Conservation (phyloP, 2,329 filamentous ascomycete genomes). For the Colletotrichum chlorophyti region DNA sequence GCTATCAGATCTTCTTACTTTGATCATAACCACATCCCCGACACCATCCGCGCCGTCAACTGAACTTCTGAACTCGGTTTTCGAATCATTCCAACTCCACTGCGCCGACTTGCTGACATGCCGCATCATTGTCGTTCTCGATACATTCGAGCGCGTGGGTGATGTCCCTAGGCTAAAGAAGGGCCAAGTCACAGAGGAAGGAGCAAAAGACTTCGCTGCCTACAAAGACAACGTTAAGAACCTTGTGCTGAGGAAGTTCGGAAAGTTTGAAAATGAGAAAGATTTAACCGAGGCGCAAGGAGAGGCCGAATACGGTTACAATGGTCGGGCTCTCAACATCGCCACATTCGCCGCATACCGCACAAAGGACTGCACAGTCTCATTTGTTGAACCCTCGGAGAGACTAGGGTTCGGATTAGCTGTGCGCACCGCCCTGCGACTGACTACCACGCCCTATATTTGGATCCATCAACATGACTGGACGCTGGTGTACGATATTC, state of each 20-base stretch:
- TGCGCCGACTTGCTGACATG: constrained; percentile 50
- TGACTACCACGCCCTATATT: constrained; percentile 55
- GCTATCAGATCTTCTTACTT: constrained; percentile 40
- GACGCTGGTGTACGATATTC: constrained; percentile 53
- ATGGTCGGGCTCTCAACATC: not conserved
- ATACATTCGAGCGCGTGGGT: constrained; percentile 56
- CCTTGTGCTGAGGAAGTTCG: constrained; percentile 44
- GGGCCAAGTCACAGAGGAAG: constrained; percentile 55
- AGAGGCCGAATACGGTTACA: constrained; percentile 56
- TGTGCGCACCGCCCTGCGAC: constrained; percentile 57
- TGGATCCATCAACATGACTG: constrained; percentile 67
- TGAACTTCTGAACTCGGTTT: constrained; percentile 54
- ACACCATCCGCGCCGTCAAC: constrained; percentile 61
- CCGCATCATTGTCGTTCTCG: constrained; percentile 57
- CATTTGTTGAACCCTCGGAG: constrained; percentile 54
- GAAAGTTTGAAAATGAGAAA: not conserved
- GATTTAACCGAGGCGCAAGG: constrained; percentile 29
- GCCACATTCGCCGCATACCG: constrained; percentile 40
- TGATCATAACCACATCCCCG: constrained; percentile 62
- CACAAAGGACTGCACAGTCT: constrained; percentile 44
- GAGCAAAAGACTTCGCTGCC: constrained; percentile 46
- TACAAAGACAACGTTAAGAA: constrained; percentile 57
- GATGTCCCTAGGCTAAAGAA: constrained; percentile 56
- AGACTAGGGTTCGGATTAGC: constrained; percentile 60
- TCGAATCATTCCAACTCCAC: constrained; percentile 51